Evolutionary conservation across 305 asterid genomes (phyloP).

Genomic region (Fraxinus greggii): DNA sequence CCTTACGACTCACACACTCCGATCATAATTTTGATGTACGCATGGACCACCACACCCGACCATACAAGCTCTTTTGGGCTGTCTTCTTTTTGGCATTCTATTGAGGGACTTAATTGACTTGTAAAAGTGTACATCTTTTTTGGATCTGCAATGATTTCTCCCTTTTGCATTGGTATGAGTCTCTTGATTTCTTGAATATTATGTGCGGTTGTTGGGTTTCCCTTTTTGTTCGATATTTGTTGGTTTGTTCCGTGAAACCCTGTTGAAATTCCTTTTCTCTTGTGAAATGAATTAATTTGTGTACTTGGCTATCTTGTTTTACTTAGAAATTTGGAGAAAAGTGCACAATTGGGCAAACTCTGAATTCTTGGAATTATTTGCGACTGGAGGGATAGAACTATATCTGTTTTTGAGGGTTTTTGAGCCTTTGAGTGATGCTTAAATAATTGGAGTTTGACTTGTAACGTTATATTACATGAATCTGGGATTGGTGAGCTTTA

Average conservation of each 20-base stretch:
- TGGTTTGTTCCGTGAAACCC: constrained; percentile 14
- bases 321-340: constrained; percentile 22
- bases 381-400: constrained; percentile 3
- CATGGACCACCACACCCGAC: constrained; percentile 35
- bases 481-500: constrained; percentile 6
- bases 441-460: constrained; percentile 17
- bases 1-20: constrained; percentile 1
- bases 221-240: constrained; percentile 11
- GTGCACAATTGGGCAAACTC: not conserved
- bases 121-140: constrained; percentile 6
- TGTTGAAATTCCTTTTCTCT: constrained; percentile 20
- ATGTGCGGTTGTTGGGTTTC: constrained; percentile 9
- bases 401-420: not conserved
- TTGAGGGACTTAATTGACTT: constrained; percentile 14
- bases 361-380: not conserved
- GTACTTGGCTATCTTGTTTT: constrained; percentile 32
- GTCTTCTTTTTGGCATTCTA: constrained; percentile 23
- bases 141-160: constrained; percentile 34
- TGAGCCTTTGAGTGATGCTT: constrained; percentile 3
- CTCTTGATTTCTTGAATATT: constrained; percentile 22
- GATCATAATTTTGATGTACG: constrained; percentile 24
- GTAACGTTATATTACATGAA: not conserved
- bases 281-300: constrained; percentile 27
- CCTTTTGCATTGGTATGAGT: constrained; percentile 11
- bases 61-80: constrained; percentile 22